Evolutionary conservation across 169 alveolate genomes (phyloP).

Genomic region (Eimeria zaria): DNA sequence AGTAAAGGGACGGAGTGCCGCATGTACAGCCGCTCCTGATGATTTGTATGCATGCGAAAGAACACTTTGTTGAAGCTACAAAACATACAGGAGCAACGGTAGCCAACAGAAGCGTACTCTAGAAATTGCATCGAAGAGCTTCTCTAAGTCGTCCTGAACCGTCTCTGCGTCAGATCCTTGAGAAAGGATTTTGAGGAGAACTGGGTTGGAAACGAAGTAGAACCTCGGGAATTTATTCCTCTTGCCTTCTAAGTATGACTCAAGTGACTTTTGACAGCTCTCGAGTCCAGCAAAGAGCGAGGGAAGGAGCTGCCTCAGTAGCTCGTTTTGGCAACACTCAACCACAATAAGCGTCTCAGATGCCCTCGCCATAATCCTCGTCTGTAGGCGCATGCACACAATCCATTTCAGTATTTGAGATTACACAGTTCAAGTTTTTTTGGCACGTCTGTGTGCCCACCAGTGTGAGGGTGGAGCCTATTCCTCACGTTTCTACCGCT

Average conservation of each 20-base stretch:
- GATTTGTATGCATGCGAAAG: background rate
- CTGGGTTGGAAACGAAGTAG: constrained; percentile 98
- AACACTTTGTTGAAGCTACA: background rate
- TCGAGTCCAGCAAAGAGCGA: constrained; percentile 96
- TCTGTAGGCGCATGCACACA: constrained; percentile 35
- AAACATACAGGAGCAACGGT: background rate
- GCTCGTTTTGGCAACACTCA: constrained; percentile 97
- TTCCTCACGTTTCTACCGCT: background rate
- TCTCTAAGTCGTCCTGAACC: constrained; percentile 97
- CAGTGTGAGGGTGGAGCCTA: background rate
- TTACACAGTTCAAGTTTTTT: background rate
- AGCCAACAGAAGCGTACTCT: constrained; percentile 89
- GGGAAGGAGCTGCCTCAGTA: constrained; percentile 97
- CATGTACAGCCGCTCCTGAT: background rate
- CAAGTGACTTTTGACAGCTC: constrained; percentile 97
- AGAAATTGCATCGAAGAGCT: constrained; percentile 97
- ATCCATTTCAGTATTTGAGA: background rate
- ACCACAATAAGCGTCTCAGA: constrained; percentile 97
- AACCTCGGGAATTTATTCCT: constrained; percentile 99
- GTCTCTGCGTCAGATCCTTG: constrained; percentile 98
- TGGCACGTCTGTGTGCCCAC: background rate
- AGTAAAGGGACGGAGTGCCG: background rate
- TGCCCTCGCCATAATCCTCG: constrained; percentile 97
- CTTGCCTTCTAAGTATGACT: constrained; percentile 98
- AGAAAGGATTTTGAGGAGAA: constrained; percentile 97